These are phyloP conservation scores for Saitozyma sp. DNA, from an alignment of 768 basidiomycete genomes.

Conservation along the genomic window DNA sequence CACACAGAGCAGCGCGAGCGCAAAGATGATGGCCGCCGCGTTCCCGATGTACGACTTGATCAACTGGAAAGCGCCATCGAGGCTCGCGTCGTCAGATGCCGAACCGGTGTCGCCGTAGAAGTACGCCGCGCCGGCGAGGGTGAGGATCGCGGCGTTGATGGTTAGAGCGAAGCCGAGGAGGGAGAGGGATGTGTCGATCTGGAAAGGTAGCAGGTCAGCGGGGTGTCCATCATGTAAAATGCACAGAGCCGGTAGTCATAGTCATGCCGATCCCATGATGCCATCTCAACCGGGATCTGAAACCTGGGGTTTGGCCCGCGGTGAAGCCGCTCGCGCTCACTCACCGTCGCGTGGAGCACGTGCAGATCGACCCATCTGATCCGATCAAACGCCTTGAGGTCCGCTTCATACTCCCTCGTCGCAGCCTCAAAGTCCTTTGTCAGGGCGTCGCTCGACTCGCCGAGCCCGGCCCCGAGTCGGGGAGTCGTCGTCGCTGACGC, in stretches of 20 bases:
- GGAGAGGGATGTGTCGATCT: constrained; percentile 63
- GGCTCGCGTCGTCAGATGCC: constrained; percentile 61
- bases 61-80: constrained; percentile 80
- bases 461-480: too few relatives aligned
- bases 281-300: background rate
- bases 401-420: constrained; percentile 35
- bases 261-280: too few relatives aligned
- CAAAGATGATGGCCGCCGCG: constrained; percentile 5
- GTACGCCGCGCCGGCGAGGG: constrained; percentile 79
- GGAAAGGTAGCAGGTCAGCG: background rate
- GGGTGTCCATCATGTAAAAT: background rate
- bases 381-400: constrained; percentile 47
- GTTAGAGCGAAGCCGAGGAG: constrained; percentile 81
- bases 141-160: constrained; percentile 79
- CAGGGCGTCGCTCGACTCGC: too few relatives aligned
- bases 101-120: constrained; percentile 58
- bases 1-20: constrained; percentile 68
- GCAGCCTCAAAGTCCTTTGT: constrained; percentile 13
- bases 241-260: too few relatives aligned
- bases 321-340: constrained; percentile 7
- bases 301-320: too few relatives aligned
- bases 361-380: constrained; percentile 50
- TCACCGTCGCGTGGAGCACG: constrained; percentile 48
- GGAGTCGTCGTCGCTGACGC: too few relatives aligned
- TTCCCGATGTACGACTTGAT: constrained; percentile 68